Conservation (phyloP, 2,329 filamentous ascomycete genomes). For the Calonectria honghensis region DNA sequence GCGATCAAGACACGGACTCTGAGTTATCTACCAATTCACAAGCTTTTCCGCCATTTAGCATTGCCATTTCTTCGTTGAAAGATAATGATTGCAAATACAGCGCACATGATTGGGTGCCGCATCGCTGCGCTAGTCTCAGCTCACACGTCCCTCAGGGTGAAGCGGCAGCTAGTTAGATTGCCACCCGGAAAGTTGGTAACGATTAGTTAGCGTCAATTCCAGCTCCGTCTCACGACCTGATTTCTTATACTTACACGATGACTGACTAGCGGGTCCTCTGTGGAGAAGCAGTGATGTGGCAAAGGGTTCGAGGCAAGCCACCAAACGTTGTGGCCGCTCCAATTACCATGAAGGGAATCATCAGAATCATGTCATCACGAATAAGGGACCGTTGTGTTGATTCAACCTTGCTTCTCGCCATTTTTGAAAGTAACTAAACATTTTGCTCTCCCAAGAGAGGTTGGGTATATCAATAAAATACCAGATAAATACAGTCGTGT, state of each 20-base stretch:
- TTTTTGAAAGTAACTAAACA: slow-evolving; percentile 32
- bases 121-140: neutral
- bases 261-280: neutral
- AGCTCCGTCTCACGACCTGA: neutral
- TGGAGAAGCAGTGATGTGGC: slow-evolving; percentile 20
- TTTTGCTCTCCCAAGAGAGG: slow-evolving; percentile 35
- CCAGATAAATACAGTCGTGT: slow-evolving; percentile 25
- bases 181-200: slow-evolving; percentile 12
- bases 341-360: neutral
- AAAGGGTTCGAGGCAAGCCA: slow-evolving; percentile 1
- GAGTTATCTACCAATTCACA: neutral
- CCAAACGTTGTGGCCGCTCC: neutral
- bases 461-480: slow-evolving; percentile 40
- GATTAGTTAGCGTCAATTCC: slow-evolving; percentile 21
- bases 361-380: slow-evolving; percentile 12
- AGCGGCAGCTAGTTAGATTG: slow-evolving; percentile 5
- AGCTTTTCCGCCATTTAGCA: neutral
- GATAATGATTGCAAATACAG: slow-evolving; percentile 21
- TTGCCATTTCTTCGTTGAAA: neutral
- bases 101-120: neutral
- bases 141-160: slow-evolving; percentile 16
- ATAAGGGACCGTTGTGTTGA: neutral
- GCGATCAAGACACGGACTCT: neutral
- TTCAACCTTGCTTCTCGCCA: slow-evolving; percentile 7
- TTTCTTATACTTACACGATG: neutral